Percentiles rank a stretch among this genome's conserved stretches.
Evolutionary conservation across 257 asterid species (phyloP).

Genomic region (Paraleonurus japonicus): DNA sequence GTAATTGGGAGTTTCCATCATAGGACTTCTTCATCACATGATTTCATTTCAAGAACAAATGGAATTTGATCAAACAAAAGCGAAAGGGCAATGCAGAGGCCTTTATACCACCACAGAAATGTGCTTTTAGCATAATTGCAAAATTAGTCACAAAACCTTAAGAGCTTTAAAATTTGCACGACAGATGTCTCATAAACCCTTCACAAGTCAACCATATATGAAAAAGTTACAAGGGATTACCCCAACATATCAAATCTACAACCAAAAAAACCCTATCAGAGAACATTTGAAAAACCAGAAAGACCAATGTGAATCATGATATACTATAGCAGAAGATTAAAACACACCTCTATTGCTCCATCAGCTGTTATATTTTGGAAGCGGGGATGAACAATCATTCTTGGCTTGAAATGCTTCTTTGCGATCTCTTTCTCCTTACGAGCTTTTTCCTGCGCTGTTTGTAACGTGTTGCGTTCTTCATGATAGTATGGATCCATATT

Average conservation of each 20-base stretch:
- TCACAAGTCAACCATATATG: background rate
- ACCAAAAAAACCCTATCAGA: background rate
- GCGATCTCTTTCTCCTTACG: slow-evolving; percentile 82
- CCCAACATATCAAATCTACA: background rate
- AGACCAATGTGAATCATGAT: slow-evolving; percentile 2
- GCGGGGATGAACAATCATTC: slow-evolving; percentile 94
- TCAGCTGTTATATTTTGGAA: slow-evolving; percentile 86
- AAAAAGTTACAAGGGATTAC: background rate
- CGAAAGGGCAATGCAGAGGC: slow-evolving; percentile 1
- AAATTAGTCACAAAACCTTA: background rate
- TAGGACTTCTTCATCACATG: background rate
- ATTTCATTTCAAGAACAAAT: background rate
- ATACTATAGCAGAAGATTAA: slow-evolving; percentile 1
- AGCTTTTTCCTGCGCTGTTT: slow-evolving; percentile 60
- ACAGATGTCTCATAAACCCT: background rate
- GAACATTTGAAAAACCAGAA: slow-evolving; percentile 1
- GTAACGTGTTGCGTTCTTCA: slow-evolving; percentile 61
- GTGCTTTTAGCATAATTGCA: background rate
- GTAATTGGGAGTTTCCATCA: background rate
- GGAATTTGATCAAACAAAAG: background rate
- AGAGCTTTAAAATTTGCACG: background rate
- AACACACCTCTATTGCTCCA: slow-evolving; percentile 72
- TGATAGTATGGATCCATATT: slow-evolving; percentile 71
- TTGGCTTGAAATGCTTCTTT: slow-evolving; percentile 83
- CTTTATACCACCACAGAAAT: background rate